Percentiles rank a stretch among this genome's conserved stretches.
Evolutionary conservation across 768 basidiomycete genomes (phyloP).

Genomic region (Harrya chromipes): DNA sequence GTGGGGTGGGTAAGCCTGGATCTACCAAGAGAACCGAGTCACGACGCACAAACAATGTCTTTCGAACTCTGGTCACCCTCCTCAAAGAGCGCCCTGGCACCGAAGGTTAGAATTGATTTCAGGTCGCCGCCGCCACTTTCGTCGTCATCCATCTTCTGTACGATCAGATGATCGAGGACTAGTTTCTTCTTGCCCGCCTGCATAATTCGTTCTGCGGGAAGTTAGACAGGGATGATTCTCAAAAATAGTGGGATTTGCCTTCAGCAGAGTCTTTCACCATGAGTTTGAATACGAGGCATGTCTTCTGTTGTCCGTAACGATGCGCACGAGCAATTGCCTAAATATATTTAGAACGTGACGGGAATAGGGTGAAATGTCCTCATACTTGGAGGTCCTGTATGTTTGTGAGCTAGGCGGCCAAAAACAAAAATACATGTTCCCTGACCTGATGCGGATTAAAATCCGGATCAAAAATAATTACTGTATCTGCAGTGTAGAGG

Average conservation of each 20-base stretch:
- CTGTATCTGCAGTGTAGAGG: conserved; percentile 88
- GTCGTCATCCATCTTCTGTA: conserved; percentile 90
- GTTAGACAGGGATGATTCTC: conserved; percentile 1
- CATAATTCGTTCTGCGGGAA: conserved; percentile 77
- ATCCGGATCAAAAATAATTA: conserved; percentile 92
- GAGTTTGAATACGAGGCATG: conserved; percentile 91
- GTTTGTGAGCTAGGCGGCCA: conserved; percentile 9
- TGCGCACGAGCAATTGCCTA: conserved; percentile 95
- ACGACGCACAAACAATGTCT: conserved; percentile 65
- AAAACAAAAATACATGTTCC: conserved; percentile 2
- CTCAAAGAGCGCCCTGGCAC: conserved; percentile 83
- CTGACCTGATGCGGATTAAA: conserved; percentile 95
- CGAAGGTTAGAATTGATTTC: conserved; percentile 86
- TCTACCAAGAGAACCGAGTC: not conserved
- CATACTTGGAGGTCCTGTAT: conserved; percentile 80
- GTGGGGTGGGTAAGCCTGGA: not conserved
- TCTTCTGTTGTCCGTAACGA: conserved; percentile 93
- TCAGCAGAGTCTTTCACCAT: conserved; percentile 95
- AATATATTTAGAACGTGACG: conserved; percentile 6
- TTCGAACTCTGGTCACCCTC: conserved; percentile 50
- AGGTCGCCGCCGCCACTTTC: conserved; percentile 76
- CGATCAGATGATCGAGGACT: conserved; percentile 90
- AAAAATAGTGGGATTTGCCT: conserved; percentile 42
- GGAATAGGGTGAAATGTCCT: not conserved
- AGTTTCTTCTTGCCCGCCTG: conserved; percentile 95